Conservation (phyloP, 805 yeast genomes). For the Candida ulmi region DNA sequence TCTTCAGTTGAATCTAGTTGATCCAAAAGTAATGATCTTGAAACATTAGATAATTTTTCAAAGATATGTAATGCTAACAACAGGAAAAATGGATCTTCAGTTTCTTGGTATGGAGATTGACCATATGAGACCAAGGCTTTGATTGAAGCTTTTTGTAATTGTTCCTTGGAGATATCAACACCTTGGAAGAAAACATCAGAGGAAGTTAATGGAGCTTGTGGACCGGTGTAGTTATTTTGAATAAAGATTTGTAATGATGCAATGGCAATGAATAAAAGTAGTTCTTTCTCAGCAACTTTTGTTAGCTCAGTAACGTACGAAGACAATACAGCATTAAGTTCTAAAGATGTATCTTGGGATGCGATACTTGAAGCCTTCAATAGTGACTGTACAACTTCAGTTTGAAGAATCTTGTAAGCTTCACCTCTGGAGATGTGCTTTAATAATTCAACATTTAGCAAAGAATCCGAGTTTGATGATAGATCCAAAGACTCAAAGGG, state of each 20-base stretch:
- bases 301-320: constrained; percentile 1
- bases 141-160: constrained; percentile 24
- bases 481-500: constrained; percentile 6
- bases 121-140: constrained; percentile 52
- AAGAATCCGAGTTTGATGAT: constrained; percentile 5
- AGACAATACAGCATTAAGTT: constrained; percentile 7
- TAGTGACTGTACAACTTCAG: constrained; percentile 3
- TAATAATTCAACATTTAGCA: constrained; percentile 10
- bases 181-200: constrained; percentile 23
- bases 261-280: constrained; percentile 31
- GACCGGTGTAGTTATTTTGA: constrained; percentile 82
- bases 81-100: constrained; percentile 43
- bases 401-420: constrained; percentile 12
- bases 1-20: constrained; percentile 24
- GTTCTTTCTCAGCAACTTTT: constrained; percentile 5
- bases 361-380: constrained; percentile 1
- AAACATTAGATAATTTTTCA: constrained; percentile 30
- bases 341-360: constrained; percentile 1
- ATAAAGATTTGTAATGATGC: constrained; percentile 62
- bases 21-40: constrained; percentile 25
- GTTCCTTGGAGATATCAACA: constrained; percentile 4
- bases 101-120: constrained; percentile 61
- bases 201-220: constrained; percentile 41
- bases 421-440: constrained; percentile 17
- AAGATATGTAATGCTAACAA: constrained; percentile 38